These are phyloP conservation scores for Geopyxis carbonaria DNA, from an alignment of 495 filamentous ascomycete species.

Conservation along the genomic window DNA sequence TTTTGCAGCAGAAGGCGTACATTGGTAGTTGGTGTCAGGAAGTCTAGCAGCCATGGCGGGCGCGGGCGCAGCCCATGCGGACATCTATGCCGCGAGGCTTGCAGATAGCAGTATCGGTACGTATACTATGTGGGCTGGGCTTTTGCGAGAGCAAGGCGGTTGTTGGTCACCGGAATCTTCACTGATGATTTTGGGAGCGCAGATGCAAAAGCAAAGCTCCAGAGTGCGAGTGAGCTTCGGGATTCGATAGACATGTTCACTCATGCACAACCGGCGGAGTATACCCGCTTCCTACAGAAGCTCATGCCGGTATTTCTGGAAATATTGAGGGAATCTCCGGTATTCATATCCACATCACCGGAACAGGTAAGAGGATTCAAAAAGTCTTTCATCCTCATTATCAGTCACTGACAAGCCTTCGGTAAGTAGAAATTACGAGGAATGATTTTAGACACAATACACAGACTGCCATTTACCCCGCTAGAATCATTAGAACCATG, in stretches of 20 bases:
- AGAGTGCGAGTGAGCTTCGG: constrained; percentile 49
- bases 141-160: neutral
- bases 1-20: too few relatives aligned
- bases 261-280: constrained; percentile 29
- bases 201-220: constrained; percentile 48
- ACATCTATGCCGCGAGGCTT: constrained; percentile 43
- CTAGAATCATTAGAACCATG: constrained; percentile 71
- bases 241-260: constrained; percentile 49
- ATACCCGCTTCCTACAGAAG: constrained; percentile 62
- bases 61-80: constrained; percentile 22
- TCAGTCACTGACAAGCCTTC: constrained; percentile 12
- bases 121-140: constrained; percentile 9
- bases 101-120: constrained; percentile 43
- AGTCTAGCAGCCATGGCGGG: constrained; percentile 18
- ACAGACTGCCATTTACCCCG: constrained; percentile 69
- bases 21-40: neutral
- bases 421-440: constrained; percentile 61
- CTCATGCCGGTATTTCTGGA: constrained; percentile 79
- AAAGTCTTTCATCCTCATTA: neutral
- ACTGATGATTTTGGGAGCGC: constrained; percentile 5
- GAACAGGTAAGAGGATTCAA: constrained; percentile 46
- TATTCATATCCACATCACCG: constrained; percentile 70
- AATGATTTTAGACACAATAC: constrained; percentile 82
- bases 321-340: constrained; percentile 69
- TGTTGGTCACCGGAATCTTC: neutral